phyloP scores from a whole-genome alignment of 2,329 filamentous ascomycete species.

The Colletotrichum sp. region DNA sequence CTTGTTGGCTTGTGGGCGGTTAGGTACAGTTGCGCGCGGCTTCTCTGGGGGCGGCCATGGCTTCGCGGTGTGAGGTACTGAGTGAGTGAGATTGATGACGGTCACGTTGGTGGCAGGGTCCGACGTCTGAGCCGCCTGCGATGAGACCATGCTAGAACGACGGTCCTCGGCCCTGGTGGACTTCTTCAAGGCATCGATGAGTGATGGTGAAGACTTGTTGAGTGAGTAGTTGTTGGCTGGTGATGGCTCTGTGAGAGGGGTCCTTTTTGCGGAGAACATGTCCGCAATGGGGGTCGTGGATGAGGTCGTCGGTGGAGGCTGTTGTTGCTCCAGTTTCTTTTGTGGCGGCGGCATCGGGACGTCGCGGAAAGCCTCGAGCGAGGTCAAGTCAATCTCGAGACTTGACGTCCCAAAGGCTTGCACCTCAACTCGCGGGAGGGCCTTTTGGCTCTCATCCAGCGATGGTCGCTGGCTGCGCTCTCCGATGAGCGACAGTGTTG shows the following conservation, averaged over 20 bases:
- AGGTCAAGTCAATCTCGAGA: conserved; percentile 11
- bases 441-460: conserved; percentile 1
- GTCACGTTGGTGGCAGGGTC: background rate
- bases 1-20: background rate
- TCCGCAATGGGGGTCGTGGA: conserved; percentile 15
- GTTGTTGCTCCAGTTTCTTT: background rate
- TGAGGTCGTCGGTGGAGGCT: background rate
- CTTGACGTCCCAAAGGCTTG: conserved; percentile 8
- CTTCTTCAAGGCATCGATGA: background rate
- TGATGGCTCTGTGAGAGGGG: background rate
- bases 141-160: background rate
- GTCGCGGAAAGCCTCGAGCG: conserved; percentile 12
- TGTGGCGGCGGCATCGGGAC: background rate
- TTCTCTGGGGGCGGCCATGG: conserved; percentile 7
- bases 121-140: background rate
- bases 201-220: background rate
- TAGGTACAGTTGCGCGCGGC: background rate
- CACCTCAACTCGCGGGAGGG: conserved; percentile 3
- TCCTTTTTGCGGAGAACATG: conserved; percentile 4
- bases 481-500: conserved; percentile 1
- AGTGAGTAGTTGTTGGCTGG: background rate
- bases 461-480: conserved; percentile 1
- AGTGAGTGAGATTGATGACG: background rate
- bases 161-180: background rate
- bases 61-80: background rate